phyloP scores from a whole-genome alignment of 495 filamentous ascomycete genomes.

The Podospora australis region DNA sequence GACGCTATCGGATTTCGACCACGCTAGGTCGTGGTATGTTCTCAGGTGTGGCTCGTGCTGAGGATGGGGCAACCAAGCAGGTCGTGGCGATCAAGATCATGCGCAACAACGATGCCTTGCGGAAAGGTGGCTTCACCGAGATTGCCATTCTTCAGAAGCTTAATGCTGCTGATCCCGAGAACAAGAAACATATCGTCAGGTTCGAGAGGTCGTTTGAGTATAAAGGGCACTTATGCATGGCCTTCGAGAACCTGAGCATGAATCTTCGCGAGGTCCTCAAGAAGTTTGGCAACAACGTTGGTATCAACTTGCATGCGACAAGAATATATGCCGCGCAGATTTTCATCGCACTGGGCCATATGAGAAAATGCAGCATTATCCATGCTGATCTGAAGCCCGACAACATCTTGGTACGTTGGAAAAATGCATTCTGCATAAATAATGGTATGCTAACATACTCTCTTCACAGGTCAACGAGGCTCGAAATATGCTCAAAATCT shows the following conservation, averaged over 20 bases:
- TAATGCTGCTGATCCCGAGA: slow-evolving; percentile 72
- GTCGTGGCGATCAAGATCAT: slow-evolving; percentile 90
- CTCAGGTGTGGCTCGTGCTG: slow-evolving; percentile 88
- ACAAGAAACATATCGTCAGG: slow-evolving; percentile 88
- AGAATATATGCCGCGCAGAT: slow-evolving; percentile 89
- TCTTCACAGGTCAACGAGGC: slow-evolving; percentile 62
- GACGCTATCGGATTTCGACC: slow-evolving; percentile 78
- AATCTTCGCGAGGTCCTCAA: slow-evolving; percentile 94
- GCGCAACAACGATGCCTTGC: slow-evolving; percentile 86
- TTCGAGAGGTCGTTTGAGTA: slow-evolving; percentile 85
- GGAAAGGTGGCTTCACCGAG: slow-evolving; percentile 90
- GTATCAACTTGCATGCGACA: slow-evolving; percentile 80
- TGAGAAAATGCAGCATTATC: slow-evolving; percentile 86
- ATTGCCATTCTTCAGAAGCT: slow-evolving; percentile 85
- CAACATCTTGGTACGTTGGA: slow-evolving; percentile 66
- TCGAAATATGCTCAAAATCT: slow-evolving; percentile 83
- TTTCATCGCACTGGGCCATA: slow-evolving; percentile 75
- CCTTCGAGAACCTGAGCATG: slow-evolving; percentile 90
- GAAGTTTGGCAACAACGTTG: slow-evolving; percentile 90
- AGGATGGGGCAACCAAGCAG: slow-evolving; percentile 63
- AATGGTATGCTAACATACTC: slow-evolving; percentile 3
- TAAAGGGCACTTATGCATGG: slow-evolving; percentile 91
- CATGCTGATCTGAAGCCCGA: slow-evolving; percentile 97
- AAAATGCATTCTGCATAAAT: neutral
- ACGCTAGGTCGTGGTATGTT: slow-evolving; percentile 95